Conservation (phyloP, 129 eudicot genomes). For the Glebionis coronaria region DNA sequence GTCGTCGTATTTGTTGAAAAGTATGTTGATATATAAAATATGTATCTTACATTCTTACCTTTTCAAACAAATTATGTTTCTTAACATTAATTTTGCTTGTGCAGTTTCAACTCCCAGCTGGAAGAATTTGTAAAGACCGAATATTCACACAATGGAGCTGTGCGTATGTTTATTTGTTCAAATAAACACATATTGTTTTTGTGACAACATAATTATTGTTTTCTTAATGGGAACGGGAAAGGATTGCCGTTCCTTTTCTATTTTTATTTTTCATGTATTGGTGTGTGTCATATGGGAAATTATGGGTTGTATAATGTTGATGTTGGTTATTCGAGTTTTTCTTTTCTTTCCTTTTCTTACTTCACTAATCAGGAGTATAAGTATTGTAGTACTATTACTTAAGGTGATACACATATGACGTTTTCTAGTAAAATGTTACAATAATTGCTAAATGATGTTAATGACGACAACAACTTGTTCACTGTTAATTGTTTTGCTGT, state of each 20-base stretch:
- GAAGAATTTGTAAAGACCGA: conserved; percentile 36
- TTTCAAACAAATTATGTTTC: neutral
- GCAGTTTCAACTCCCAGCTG: conserved; percentile 30
- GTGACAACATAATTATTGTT: conserved; percentile 19
- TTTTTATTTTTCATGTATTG: conserved; percentile 14
- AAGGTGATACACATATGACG: too few species aligned
- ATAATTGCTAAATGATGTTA: too few species aligned
- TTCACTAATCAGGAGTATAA: too few species aligned
- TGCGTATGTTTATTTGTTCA: conserved; percentile 16
- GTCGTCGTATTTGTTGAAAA: neutral
- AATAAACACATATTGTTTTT: conserved; percentile 22
- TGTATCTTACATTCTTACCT: neutral
- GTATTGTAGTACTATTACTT: neutral
- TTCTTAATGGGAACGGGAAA: conserved; percentile 7
- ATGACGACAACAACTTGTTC: too few species aligned
- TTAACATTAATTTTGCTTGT: conserved; percentile 5
- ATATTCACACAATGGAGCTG: conserved; percentile 23
- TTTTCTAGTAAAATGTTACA: too few species aligned
- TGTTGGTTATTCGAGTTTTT: conserved; percentile 17
- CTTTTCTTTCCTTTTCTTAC: too few species aligned
- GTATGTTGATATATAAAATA: neutral
- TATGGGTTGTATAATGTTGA: conserved; percentile 15
- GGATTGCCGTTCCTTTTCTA: conserved; percentile 3
- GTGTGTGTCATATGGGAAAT: conserved; percentile 19
- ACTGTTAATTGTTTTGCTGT: too few species aligned